Conservation (phyloP, 495 filamentous ascomycete genomes). For the Parmelia sp. region DNA sequence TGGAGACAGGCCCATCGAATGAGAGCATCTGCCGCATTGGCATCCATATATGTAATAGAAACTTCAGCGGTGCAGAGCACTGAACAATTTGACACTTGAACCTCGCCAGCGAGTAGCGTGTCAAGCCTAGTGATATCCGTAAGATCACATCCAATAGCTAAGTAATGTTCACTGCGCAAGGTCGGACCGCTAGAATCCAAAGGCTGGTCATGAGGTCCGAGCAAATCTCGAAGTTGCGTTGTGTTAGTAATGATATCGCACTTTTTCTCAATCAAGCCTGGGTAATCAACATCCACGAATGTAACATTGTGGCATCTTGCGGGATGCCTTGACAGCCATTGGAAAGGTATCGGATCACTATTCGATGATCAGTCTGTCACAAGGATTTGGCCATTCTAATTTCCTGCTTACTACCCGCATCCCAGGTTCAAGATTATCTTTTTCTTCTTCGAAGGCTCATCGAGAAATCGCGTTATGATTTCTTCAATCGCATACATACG, state of each 20-base stretch:
- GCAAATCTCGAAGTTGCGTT: constrained; percentile 46
- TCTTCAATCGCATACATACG: constrained; percentile 75
- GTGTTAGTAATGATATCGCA: constrained; percentile 55
- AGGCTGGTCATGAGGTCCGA: constrained; percentile 45
- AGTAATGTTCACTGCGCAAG: constrained; percentile 62
- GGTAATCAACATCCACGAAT: constrained; percentile 87
- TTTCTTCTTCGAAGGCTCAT: constrained; percentile 48
- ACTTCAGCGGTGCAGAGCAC: constrained; percentile 84
- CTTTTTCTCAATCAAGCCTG: constrained; percentile 72
- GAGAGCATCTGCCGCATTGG: constrained; percentile 62
- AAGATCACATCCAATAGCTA: constrained; percentile 78
- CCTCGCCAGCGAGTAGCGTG: constrained; percentile 45
- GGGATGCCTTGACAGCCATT: constrained; percentile 61
- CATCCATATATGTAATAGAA: constrained; percentile 85
- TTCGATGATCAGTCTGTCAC: not conserved
- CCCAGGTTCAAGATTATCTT: constrained; percentile 82
- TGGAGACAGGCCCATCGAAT: constrained; percentile 60
- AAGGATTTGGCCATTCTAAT: not conserved
- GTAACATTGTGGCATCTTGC: constrained; percentile 47
- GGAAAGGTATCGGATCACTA: constrained; percentile 88
- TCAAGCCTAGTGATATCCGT: constrained; percentile 55
- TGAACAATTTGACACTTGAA: constrained; percentile 49
- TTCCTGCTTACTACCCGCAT: constrained; percentile 73
- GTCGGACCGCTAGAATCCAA: constrained; percentile 40
- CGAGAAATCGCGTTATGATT: constrained; percentile 63